Base-by-base conservation (phyloP, 768 basidiomycete genomes). In the Hebeloma cylindrosporum region DNA sequence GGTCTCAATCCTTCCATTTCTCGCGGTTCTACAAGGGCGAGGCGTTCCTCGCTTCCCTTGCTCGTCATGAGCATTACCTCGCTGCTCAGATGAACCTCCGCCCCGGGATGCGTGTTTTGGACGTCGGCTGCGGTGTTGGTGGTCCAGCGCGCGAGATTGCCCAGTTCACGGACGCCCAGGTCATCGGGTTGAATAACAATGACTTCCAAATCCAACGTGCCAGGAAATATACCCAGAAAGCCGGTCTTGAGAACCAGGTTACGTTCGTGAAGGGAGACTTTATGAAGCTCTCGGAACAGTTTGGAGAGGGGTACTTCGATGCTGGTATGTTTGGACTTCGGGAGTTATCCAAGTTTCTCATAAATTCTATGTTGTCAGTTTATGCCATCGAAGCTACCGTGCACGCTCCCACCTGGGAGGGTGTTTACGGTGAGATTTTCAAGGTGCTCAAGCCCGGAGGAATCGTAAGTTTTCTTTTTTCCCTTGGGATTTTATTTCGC, bases 311-410 rank as follows among this genome's bases (percentile, higher is more conserved):
- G 60, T 83, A 79, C 40, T 97, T 98, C 59, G 96, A 99, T 71
- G 96, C 96, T 41, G 90, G 93, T 90, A 49, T 34, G 80, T 72
- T 11, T 23, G n/a, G n/a, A n/a, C 25, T 5, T 32, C 14, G n/a
- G 29, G 13, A 7, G n/a, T 17, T 22, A 4, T 32, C 27, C 14
- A 3, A 14, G 3, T 23, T 35, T 16, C 23, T 20, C 44, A 48
- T 11, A 45, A 37, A 9, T 53, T 30, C 14, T 47, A 9, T 42
- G 44, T 40, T n/a, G n/a, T n/a, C n/a, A 90, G 92, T 93, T 23
- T 95, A 96, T 60, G 93, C 94, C 35, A 97, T 99, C 52, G 96
- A 99, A 73, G 95, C 96, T 1, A 99, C 96, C 20, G 87, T 88
- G 26, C 96, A 99, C 60, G 93, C 96, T 1, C 96, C 96, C 1